A percentile compares a stretch with the other conserved stretches of the same genome.
Conservation (phyloP, 352 stramenopile species). For the Halophytophthora polymorphica region DNA sequence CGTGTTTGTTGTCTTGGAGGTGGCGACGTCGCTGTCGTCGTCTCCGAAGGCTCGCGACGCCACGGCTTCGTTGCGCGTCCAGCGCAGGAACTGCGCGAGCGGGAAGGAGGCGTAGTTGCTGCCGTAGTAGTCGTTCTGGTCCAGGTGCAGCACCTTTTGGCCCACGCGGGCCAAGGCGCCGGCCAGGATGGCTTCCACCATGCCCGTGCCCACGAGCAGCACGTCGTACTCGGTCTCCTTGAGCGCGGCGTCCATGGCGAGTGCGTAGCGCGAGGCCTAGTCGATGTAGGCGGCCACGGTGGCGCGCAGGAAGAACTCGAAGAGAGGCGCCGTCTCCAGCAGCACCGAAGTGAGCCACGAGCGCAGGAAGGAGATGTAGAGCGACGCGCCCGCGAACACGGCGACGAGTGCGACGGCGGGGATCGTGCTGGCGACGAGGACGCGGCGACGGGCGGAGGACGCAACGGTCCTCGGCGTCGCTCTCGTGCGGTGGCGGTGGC, state of each 20-base stretch:
- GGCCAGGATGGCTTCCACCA: conserved; percentile 75
- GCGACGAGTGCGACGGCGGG: conserved; percentile 15
- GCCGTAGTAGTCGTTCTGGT: conserved; percentile 84
- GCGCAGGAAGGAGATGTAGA: conserved; percentile 34
- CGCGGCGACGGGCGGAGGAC: conserved; percentile 4
- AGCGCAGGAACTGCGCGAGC: conserved; percentile 52
- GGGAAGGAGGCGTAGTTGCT: conserved; percentile 77
- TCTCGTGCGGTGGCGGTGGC: no score
- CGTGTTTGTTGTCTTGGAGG: no score
- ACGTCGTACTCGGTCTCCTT: conserved; percentile 69
- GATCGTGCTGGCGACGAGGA: conserved; percentile 14
- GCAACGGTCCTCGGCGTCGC: conserved; percentile 1
- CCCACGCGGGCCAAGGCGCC: conserved; percentile 59
- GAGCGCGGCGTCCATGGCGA: conserved; percentile 48
- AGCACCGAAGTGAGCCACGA: conserved; percentile 22
- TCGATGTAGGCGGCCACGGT: conserved; percentile 18
- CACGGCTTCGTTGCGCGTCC: conserved; percentile 49
- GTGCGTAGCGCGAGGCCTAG: background rate
- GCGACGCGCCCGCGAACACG: conserved; percentile 21
- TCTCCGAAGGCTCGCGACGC: conserved; percentile 31
- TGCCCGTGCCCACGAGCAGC: conserved; percentile 76
- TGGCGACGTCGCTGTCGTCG: conserved; percentile 18
- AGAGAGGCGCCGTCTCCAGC: conserved; percentile 17
- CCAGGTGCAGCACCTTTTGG: conserved; percentile 76
- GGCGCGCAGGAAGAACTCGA: conserved; percentile 26